Conservation (phyloP, 495 filamentous ascomycete genomes). For the Trichoderma orchidacearum region DNA sequence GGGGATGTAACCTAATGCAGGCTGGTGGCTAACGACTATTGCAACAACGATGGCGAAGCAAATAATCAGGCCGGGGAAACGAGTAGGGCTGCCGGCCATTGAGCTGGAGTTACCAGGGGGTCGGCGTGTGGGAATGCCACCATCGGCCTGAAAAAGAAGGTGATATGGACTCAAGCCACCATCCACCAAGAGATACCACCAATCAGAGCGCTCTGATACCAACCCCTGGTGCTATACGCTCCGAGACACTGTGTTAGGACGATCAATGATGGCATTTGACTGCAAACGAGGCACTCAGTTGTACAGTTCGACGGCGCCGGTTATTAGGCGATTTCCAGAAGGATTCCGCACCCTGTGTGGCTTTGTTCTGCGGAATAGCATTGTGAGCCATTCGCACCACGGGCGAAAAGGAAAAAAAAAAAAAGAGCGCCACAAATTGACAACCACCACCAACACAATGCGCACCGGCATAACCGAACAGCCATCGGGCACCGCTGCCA, state of each 20-base stretch:
- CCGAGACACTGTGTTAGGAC: not conserved
- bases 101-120: not conserved
- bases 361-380: not conserved
- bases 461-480: not conserved
- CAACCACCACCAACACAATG: not conserved
- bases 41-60: constrained; percentile 1
- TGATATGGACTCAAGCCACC: not conserved
- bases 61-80: constrained; percentile 1
- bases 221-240: not conserved
- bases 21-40: constrained; percentile 1
- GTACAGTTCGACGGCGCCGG: not conserved
- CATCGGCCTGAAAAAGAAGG: not conserved
- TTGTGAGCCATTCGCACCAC: not conserved
- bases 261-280: not conserved
- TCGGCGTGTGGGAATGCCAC: constrained; percentile 1
- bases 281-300: not conserved
- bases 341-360: not conserved
- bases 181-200: not conserved
- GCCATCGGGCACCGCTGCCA: not conserved
- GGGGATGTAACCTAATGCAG: constrained; percentile 1
- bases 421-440: not conserved
- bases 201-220: not conserved
- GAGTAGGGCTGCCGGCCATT: not conserved
- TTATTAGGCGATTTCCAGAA: not conserved
- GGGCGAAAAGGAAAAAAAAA: not conserved